Base-by-base conservation (phyloP, 306 rosid genomes). In the Cicer judaicum region DNA sequence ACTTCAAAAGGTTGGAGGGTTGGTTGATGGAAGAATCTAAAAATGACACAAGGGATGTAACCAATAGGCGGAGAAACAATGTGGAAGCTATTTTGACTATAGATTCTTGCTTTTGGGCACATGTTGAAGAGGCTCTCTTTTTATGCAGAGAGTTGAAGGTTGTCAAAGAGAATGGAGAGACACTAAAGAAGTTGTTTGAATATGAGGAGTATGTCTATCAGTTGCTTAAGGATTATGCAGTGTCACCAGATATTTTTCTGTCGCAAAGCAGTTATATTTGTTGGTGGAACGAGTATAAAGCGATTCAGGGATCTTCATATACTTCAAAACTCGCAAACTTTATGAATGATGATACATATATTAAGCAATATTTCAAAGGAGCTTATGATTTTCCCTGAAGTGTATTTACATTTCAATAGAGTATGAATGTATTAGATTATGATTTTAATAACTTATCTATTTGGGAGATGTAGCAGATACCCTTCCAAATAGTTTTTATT, bases 21-120 rank as follows among this genome's bases (percentile, higher is more conserved):
- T 88, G 91, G 91, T 13, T 47, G 53, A 5, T 44, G 1, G 64
- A 71, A 36, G 71, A 13, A 0, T 40, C 13, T 7, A 7, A 16
- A 21, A 24, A 5, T 1, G 10, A 12, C n/a, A 10, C n/a, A 15
- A 79, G 74, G 21, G 79, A 10, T 40, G 5, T 40, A 3, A 77
- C 18, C n/a, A 62, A 21, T 2, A 1, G 13, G 18, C 77, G 76
- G 14, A 77, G 10, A 13, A 57, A 68, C 21, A 61, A 24, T 1
- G 85, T 84, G 55, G 60, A 74, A 14, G 56, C 68, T 39, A 73
- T 61, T 56, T 78, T 84, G 46, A 88, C 86, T 0, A 50, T 76
- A 44, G 97, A 89, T 80, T 88, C 97, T 10, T 86, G 91, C 76
- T 92, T 85, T 57, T 90, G 91, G 92, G 89, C 84, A 5, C 67